Conservation (phyloP, 1,284 basidiomycete genomes). For the Schizophyllum commune region DNA sequence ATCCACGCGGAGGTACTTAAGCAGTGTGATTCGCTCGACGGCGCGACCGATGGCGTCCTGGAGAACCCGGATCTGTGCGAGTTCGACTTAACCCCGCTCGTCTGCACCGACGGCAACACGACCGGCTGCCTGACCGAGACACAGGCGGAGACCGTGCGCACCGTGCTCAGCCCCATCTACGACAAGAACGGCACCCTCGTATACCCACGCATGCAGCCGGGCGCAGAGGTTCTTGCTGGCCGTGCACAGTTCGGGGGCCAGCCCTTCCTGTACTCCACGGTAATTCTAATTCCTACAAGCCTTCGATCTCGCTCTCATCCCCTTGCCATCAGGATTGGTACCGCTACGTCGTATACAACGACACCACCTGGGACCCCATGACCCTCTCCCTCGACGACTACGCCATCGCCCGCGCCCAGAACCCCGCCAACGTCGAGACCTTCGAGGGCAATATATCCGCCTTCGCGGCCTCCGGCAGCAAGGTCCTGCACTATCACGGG, state of each 20-base stretch:
- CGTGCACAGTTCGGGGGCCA: neutral
- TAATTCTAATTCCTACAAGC: neutral
- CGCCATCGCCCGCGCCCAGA: neutral
- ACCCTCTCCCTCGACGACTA: neutral
- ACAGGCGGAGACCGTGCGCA: slow-evolving; percentile 2
- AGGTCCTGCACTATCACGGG: slow-evolving; percentile 9
- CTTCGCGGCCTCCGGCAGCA: slow-evolving; percentile 5
- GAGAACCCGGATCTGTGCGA: slow-evolving; percentile 25
- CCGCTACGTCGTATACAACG: slow-evolving; percentile 6
- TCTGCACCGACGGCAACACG: slow-evolving; percentile 16
- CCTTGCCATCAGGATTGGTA: slow-evolving; percentile 7
- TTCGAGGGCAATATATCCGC: slow-evolving; percentile 5
- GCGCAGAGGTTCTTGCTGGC: slow-evolving; percentile 3
- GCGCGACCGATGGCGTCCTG: slow-evolving; percentile 26
- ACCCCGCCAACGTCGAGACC: slow-evolving; percentile 4
- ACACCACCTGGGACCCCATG: neutral
- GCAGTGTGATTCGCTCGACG: slow-evolving; percentile 25
- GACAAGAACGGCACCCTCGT: slow-evolving; percentile 4
- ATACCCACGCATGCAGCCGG: slow-evolving; percentile 6
- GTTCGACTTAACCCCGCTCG: slow-evolving; percentile 22
- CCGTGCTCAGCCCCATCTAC: slow-evolving; percentile 2
- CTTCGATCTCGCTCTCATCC: neutral
- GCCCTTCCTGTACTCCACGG: neutral
- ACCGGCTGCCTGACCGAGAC: slow-evolving; percentile 1
- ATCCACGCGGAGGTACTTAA: slow-evolving; percentile 19